These are phyloP conservation scores for Boletus rex-veris DNA, from an alignment of 768 basidiomycete species.

Conservation along the genomic window DNA sequence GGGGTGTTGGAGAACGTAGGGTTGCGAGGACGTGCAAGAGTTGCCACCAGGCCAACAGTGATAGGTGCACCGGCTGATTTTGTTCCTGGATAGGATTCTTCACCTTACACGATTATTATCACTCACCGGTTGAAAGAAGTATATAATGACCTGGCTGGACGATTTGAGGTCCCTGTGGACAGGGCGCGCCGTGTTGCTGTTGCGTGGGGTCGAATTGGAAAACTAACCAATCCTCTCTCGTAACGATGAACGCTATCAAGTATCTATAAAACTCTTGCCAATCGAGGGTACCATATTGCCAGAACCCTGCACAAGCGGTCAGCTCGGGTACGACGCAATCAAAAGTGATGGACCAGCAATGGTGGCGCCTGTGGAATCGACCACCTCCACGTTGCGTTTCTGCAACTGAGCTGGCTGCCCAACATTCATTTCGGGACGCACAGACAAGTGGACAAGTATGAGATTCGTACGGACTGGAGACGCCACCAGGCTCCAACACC, in stretches of 20 bases:
- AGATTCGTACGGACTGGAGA: too few species aligned
- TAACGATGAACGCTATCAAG: background rate
- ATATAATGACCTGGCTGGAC: background rate
- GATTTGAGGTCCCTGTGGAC: background rate
- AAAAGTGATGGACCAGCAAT: background rate
- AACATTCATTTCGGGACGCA: background rate
- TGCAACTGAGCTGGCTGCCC: background rate
- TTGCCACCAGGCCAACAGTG: background rate
- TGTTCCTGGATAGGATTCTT: background rate
- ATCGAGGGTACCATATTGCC: background rate
- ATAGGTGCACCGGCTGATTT: background rate
- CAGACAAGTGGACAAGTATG: too few species aligned
- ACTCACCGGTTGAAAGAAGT: background rate
- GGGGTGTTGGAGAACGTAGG: background rate
- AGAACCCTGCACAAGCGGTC: background rate
- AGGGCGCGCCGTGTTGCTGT: background rate
- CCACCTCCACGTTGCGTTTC: background rate
- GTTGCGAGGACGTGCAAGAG: background rate
- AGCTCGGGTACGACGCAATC: background rate
- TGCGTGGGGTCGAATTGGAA: background rate
- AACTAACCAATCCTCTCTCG: background rate
- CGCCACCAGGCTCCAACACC: too few species aligned
- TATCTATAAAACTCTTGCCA: background rate
- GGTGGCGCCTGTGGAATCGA: background rate
- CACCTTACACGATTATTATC: background rate